phyloP scores from a whole-genome alignment of 2,329 filamentous ascomycete species.

The Paraconiothyrium sp. region DNA sequence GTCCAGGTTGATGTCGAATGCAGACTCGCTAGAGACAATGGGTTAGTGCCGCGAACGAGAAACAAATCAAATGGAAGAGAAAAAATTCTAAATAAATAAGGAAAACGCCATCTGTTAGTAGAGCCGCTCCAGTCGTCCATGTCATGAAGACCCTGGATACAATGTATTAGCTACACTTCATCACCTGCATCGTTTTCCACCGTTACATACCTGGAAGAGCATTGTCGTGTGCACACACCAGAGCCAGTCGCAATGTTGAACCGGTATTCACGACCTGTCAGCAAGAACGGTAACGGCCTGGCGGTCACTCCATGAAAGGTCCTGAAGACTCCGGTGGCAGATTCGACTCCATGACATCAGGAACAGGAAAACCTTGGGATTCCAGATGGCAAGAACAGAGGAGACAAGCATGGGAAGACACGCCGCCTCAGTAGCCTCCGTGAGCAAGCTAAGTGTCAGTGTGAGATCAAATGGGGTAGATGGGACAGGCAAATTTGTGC shows the following conservation, averaged over 20 bases:
- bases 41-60: slow-evolving; percentile 45
- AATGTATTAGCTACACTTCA: slow-evolving; percentile 43
- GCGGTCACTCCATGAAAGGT: slow-evolving; percentile 1
- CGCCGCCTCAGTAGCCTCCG: slow-evolving; percentile 26
- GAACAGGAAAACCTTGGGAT: slow-evolving; percentile 14
- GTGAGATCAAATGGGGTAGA: slow-evolving; percentile 36
- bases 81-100: slow-evolving; percentile 27
- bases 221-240: neutral
- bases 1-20: slow-evolving; percentile 47
- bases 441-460: slow-evolving; percentile 45
- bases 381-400: slow-evolving; percentile 26
- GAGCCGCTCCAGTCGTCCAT: slow-evolving; percentile 14
- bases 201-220: slow-evolving; percentile 9
- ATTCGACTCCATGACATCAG: slow-evolving; percentile 6
- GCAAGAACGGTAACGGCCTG: slow-evolving; percentile 8
- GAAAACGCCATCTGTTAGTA: slow-evolving; percentile 30
- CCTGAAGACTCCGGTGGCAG: slow-evolving; percentile 14
- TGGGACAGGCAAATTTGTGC: slow-evolving; percentile 37
- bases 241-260: neutral
- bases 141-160: slow-evolving; percentile 28
- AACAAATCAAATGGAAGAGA: slow-evolving; percentile 20
- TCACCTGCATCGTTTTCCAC: neutral
- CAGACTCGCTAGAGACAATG: slow-evolving; percentile 49
- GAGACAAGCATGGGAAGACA: slow-evolving; percentile 24
- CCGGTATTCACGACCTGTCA: slow-evolving; percentile 4